Conservation (phyloP, 257 asterid genomes). For the Solanum phureja region DNA sequence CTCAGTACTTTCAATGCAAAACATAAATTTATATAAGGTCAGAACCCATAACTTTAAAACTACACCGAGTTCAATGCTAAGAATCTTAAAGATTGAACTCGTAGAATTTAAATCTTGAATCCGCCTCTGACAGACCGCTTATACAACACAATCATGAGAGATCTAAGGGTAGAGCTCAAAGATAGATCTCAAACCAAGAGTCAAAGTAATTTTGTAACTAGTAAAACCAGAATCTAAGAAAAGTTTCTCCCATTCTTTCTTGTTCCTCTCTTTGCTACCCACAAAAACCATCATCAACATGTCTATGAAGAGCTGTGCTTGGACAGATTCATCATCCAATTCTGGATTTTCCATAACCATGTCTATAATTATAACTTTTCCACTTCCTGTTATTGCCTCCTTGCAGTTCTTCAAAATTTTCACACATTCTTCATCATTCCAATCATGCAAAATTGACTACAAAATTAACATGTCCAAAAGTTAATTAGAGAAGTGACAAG, state of each 20-base stretch:
- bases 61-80: not conserved
- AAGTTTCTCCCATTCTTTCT: slow-evolving; percentile 1
- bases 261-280: slow-evolving; percentile 5
- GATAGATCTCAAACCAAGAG: not conserved
- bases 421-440: slow-evolving; percentile 13
- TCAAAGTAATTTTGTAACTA: not conserved
- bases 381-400: slow-evolving; percentile 4
- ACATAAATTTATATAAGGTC: not conserved
- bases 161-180: not conserved
- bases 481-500: not conserved
- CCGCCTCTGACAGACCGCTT: too few relatives aligned
- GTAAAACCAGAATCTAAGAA: not conserved
- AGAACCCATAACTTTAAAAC: too few relatives aligned
- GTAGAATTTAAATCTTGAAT: not conserved
- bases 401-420: slow-evolving; percentile 7
- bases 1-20: not conserved
- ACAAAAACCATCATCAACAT: not conserved
- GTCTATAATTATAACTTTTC: slow-evolving; percentile 13
- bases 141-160: not conserved
- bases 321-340: not conserved
- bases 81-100: not conserved
- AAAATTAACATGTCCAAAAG: not conserved
- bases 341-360: not conserved
- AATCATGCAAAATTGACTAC: slow-evolving; percentile 23
- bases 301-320: slow-evolving; percentile 4